Evolutionary conservation across 1,139 yeast species (phyloP).

Genomic region (Candida neerlandica): DNA sequence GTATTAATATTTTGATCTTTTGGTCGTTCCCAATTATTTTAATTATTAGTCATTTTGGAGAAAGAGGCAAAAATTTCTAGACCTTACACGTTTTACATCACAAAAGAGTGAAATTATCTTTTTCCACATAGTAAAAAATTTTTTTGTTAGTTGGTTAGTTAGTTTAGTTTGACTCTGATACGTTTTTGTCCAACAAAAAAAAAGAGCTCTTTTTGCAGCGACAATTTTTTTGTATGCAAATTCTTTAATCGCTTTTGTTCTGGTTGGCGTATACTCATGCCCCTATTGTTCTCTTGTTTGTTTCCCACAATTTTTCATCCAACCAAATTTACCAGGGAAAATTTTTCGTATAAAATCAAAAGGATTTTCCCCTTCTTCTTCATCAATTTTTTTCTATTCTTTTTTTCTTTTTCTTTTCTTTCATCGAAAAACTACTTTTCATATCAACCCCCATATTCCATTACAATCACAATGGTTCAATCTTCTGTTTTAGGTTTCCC

Average conservation of each 20-base stretch:
- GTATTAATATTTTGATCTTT: too few relatives aligned
- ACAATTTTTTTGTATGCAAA: too few relatives aligned
- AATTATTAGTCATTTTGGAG: background rate
- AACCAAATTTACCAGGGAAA: background rate
- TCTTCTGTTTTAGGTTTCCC: constrained; percentile 99
- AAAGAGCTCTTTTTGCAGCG: background rate
- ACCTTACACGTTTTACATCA: constrained; percentile 5
- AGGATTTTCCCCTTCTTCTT: constrained; percentile 7
- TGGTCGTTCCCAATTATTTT: too few relatives aligned
- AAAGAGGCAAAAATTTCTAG: background rate
- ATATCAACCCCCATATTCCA: constrained; percentile 1
- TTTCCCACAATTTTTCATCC: constrained; percentile 1
- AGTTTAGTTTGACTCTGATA: constrained; percentile 1
- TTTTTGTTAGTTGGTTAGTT: background rate
- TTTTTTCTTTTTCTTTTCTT: constrained; percentile 7
- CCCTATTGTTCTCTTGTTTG: background rate
- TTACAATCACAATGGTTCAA: constrained; percentile 68
- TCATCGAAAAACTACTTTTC: constrained; percentile 2
- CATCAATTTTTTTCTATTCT: constrained; percentile 7
- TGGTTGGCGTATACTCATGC: background rate
- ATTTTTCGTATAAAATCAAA: constrained; percentile 4
- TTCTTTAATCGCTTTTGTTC: background rate
- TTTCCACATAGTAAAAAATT: too few relatives aligned
- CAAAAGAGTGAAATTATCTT: background rate
- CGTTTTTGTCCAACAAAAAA: background rate